These are phyloP conservation scores for Sporothrix protearum DNA, from an alignment of 2,329 filamentous ascomycete species.

Conservation along the genomic window DNA sequence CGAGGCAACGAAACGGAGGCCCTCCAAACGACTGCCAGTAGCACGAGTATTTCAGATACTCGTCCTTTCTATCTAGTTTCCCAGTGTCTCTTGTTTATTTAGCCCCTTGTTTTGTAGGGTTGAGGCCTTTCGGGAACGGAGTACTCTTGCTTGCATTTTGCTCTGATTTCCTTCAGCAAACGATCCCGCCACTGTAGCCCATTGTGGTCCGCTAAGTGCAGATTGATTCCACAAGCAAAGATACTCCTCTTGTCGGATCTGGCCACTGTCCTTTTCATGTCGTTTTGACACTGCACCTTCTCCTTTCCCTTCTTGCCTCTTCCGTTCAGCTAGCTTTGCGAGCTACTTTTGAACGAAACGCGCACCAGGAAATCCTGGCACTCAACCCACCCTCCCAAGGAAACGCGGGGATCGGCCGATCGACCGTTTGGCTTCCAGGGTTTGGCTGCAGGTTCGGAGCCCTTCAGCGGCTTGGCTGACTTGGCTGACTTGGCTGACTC, in stretches of 20 bases:
- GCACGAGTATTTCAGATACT: not conserved
- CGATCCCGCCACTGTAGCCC: not conserved
- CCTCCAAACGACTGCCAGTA: not conserved
- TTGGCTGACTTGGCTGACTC: not conserved
- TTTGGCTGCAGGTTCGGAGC: not conserved
- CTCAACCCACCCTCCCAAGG: not conserved
- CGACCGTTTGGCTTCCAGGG: not conserved
- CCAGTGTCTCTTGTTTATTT: not conserved
- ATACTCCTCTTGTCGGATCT: not conserved
- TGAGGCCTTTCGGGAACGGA: not conserved
- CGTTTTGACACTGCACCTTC: not conserved
- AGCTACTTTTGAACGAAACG: not conserved
- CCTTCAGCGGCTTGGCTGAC: not conserved
- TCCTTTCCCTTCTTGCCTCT: not conserved
- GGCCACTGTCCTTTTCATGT: not conserved
- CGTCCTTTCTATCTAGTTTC: not conserved
- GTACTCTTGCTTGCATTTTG: not conserved
- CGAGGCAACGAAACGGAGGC: not conserved
- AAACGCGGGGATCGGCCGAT: slow-evolving; percentile 15
- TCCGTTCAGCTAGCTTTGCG: not conserved
- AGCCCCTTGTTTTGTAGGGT: not conserved
- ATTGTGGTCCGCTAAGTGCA: not conserved
- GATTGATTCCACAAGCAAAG: not conserved
- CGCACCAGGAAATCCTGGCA: not conserved
- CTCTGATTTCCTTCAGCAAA: not conserved